Conservation (phyloP, 768 basidiomycete genomes). For the Serendipita sp. region DNA sequence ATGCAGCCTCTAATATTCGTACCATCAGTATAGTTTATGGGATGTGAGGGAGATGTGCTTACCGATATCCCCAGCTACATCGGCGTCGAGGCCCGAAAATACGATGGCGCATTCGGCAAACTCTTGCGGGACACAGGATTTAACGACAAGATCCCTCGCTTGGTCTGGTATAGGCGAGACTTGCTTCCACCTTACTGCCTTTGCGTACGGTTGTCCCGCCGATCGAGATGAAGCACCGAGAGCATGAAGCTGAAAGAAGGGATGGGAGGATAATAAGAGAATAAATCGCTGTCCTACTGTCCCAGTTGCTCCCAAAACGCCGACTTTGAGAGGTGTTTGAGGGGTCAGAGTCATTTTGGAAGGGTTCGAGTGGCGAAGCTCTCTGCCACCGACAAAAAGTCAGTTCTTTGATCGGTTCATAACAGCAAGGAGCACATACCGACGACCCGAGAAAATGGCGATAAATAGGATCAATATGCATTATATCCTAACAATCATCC, state of each 20-base stretch:
- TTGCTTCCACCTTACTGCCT: conserved; percentile 82
- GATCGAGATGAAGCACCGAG: conserved; percentile 83
- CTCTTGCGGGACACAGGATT: conserved; percentile 59
- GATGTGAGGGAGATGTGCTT: conserved; percentile 16
- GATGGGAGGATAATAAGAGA: conserved; percentile 69
- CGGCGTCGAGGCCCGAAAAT: conserved; percentile 92
- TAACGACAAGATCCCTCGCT: conserved; percentile 50
- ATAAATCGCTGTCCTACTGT: conserved; percentile 96
- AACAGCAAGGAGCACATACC: too few species aligned
- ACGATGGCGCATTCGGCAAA: conserved; percentile 74
- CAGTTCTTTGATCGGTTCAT: too few species aligned
- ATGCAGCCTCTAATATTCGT: conserved; percentile 55
- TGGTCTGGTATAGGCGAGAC: conserved; percentile 49
- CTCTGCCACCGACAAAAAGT: neutral
- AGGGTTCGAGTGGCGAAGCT: neutral
- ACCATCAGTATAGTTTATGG: conserved; percentile 4
- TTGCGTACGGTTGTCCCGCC: conserved; percentile 64
- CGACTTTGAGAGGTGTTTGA: conserved; percentile 33
- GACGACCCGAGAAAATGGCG: too few species aligned
- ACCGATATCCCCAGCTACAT: conserved; percentile 94
- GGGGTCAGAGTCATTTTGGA: neutral
- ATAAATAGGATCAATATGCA: too few species aligned
- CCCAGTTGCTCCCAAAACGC: conserved; percentile 77
- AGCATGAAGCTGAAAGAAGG: conserved; percentile 75
- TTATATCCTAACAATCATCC: too few species aligned